Conservation (phyloP, 441 rosid genomes). For the Gossypium schwendimanii region DNA sequence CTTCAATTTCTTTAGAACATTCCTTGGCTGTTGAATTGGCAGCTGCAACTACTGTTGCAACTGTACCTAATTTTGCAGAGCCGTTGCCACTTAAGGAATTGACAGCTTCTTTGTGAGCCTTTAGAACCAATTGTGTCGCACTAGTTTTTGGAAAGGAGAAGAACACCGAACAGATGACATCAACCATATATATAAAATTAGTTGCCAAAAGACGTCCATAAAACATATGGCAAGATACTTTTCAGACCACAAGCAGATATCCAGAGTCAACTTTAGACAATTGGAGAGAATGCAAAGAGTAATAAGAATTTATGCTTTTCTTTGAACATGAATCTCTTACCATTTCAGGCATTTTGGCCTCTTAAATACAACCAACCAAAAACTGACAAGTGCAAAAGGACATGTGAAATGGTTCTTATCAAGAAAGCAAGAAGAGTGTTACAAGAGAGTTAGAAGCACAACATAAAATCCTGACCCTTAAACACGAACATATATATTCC, state of each 20-base stretch:
- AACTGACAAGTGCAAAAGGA: background rate
- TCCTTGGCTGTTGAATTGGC: conserved; percentile 91
- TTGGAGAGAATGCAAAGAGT: background rate
- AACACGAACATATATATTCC: background rate
- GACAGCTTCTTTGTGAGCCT: conserved; percentile 94
- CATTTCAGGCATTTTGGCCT: background rate
- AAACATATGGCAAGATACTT: background rate
- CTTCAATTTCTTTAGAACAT: conserved; percentile 89
- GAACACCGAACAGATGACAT: background rate
- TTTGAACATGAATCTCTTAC: background rate
- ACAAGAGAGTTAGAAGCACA: no score
- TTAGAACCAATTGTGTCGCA: conserved; percentile 84
- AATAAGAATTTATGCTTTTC: background rate
- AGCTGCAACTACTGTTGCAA: conserved; percentile 91
- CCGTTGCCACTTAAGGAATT: conserved; percentile 85
- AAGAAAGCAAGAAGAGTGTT: background rate
- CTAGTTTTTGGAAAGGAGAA: conserved; percentile 30
- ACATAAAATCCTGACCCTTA: no score
- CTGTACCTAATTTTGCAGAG: conserved; percentile 77
- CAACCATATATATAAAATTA: background rate
- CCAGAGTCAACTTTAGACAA: background rate
- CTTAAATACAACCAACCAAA: background rate
- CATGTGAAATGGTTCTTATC: background rate
- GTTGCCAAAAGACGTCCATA: background rate
- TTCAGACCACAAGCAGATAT: background rate